Evolutionary conservation across 202 grass and related monocot species (phyloP), one percentile per base, ranked within the genome.

Genomic region (Setaria italica): DNA sequence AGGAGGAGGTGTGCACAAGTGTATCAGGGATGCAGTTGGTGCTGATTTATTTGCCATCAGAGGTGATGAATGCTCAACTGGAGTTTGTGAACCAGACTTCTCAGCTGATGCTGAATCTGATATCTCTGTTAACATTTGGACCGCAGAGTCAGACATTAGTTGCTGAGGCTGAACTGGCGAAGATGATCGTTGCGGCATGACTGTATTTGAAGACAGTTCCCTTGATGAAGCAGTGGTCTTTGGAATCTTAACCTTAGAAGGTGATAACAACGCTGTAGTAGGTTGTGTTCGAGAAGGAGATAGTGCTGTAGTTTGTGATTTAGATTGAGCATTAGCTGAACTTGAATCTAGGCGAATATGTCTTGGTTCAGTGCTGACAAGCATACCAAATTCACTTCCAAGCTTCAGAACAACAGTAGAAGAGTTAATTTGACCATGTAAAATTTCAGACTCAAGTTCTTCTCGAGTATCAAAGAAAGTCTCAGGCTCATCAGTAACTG

Each of bases 401-500:
- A 83, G 15, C 30, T 67, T 83, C 72, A 62, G 67, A 37, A 79
- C 41, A 64, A 16, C 74, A 74, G 39, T 55, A 87, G 66, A 69
- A 35, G 62, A 80, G 57, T 57, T 78, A 50, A 49, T 83, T 82
- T 55, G 65, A 43, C 77, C 79, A 37, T 73, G 70, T 33, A 76
- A 62, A 53, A 80, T 86, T 65, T 88, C 87, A 81, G 74, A 86
- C 12, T 76, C 79, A 73, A 81, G 89, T 53, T 91, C 76, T 74
- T 86, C 76, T 84, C 69, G 72, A 77, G 86, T 91, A 73, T 88
- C 84, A 25, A 89, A 87, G 82, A 85, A 84, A 58, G 72, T 88
- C 48, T 90, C 79, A 64, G 67, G 62, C 32, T 74, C 84, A 67
- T 82, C 39, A 37, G 80, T 77, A 87, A 46, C 89, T 7, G 76